Evolutionary conservation across 2,329 filamentous ascomycete genomes (phyloP).

Genomic region (Clathrospora elynae): DNA sequence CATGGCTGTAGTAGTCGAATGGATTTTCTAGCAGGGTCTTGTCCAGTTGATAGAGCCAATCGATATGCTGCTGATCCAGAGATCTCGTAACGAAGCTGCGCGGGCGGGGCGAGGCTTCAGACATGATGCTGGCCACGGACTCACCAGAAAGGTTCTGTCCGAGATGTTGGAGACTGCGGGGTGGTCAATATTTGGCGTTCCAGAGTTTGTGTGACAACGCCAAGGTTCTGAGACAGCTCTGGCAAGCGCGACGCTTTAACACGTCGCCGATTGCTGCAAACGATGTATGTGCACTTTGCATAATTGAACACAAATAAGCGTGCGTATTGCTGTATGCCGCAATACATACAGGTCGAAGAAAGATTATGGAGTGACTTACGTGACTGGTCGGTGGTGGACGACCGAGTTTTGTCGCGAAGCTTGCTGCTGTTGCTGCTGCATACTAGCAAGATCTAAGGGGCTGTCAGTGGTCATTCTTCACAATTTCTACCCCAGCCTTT

Average conservation of each 20-base stretch:
- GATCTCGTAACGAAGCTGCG: slow-evolving; percentile 51
- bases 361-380: slow-evolving; percentile 33
- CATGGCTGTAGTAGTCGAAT: slow-evolving; percentile 56
- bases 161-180: slow-evolving; percentile 34
- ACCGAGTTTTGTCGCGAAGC: slow-evolving; percentile 46
- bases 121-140: slow-evolving; percentile 55
- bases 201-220: slow-evolving; percentile 11
- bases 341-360: not conserved
- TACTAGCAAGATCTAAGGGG: slow-evolving; percentile 52
- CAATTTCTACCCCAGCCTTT: too few species aligned
- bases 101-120: slow-evolving; percentile 52
- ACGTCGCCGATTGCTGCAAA: slow-evolving; percentile 8
- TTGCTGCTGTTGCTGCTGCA: slow-evolving; percentile 56
- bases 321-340: not conserved
- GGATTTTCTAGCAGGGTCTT: slow-evolving; percentile 53
- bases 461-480: slow-evolving; percentile 19
- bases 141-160: slow-evolving; percentile 50
- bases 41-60: slow-evolving; percentile 53
- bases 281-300: too few species aligned
- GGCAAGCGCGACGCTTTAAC: slow-evolving; percentile 17
- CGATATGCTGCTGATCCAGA: slow-evolving; percentile 51
- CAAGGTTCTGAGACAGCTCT: slow-evolving; percentile 16
- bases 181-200: slow-evolving; percentile 15
- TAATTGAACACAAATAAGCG: not conserved
- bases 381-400: slow-evolving; percentile 43